Evolutionary conservation across 164 flowering plant genomes (phyloP).

Genomic region (Magnolia changhungtana): DNA sequence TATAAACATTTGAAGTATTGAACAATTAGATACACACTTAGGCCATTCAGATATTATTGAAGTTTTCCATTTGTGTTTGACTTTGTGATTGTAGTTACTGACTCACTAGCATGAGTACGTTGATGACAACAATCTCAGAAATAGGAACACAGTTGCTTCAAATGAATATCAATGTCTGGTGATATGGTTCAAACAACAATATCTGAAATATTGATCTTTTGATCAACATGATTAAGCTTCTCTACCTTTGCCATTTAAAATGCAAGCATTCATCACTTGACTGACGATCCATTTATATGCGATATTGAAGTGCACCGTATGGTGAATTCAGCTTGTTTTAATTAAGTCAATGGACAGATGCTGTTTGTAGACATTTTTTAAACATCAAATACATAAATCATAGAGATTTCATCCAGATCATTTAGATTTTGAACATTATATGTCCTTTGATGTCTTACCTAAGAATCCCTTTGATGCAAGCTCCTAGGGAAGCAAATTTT

Average conservation of each 20-base stretch:
- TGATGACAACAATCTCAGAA: no score
- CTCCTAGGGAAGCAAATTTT: no score
- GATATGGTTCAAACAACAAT: no score
- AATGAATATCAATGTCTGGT: neutral
- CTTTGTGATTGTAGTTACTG: neutral
- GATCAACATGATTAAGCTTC: neutral
- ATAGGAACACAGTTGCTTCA: neutral
- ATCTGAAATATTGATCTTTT: no score
- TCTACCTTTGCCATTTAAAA: no score
- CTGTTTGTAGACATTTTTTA: neutral
- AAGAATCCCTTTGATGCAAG: no score
- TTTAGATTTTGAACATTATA: no score
- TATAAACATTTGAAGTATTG: neutral
- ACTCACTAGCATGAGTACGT: neutral
- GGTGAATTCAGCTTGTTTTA: neutral
- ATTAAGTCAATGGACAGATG: neutral
- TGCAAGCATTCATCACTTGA: neutral
- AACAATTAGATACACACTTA: neutral
- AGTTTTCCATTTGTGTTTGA: neutral
- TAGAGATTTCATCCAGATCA: no score
- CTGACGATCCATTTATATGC: neutral
- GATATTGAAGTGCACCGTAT: neutral
- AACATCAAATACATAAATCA: no score
- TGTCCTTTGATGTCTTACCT: no score
- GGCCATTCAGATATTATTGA: neutral